phyloP scores from a whole-genome alignment of 768 basidiomycete species.

The Auriculariales sp. region DNA sequence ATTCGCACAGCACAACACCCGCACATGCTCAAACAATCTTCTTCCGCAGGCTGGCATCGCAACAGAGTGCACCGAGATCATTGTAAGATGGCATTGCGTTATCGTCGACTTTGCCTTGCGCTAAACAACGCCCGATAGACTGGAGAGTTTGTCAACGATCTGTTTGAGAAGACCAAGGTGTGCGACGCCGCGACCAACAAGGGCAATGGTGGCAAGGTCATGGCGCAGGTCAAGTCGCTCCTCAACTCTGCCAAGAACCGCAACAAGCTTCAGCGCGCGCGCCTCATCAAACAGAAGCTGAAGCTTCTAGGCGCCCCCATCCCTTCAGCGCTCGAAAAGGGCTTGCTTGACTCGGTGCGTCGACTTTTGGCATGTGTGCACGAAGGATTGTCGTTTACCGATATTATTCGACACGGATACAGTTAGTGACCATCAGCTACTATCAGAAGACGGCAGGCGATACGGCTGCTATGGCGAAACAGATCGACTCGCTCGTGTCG shows the following conservation, averaged over 20 bases:
- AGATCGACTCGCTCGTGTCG: not conserved
- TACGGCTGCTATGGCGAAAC: not conserved
- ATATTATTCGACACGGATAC: not conserved
- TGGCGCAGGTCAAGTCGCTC: not conserved
- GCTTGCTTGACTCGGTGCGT: not conserved
- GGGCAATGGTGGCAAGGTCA: not conserved
- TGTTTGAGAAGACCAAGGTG: not conserved
- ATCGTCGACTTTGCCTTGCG: no score
- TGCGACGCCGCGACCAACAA: constrained; percentile 2
- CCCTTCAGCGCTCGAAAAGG: not conserved
- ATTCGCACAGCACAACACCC: no score
- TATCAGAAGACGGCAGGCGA: not conserved
- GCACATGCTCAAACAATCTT: no score
- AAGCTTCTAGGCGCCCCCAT: not conserved
- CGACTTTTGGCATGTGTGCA: not conserved
- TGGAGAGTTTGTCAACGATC: not conserved
- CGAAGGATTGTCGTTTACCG: no score
- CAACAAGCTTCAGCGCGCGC: not conserved
- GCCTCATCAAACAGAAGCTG: not conserved
- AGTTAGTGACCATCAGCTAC: not conserved
- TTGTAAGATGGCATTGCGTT: no score
- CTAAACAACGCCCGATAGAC: no score
- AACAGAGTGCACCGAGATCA: not conserved
- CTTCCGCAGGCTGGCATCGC: no score
- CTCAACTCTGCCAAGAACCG: not conserved